phyloP scores from a whole-genome alignment of 176 grass and related monocot species.

The Raddia distichophylla region DNA sequence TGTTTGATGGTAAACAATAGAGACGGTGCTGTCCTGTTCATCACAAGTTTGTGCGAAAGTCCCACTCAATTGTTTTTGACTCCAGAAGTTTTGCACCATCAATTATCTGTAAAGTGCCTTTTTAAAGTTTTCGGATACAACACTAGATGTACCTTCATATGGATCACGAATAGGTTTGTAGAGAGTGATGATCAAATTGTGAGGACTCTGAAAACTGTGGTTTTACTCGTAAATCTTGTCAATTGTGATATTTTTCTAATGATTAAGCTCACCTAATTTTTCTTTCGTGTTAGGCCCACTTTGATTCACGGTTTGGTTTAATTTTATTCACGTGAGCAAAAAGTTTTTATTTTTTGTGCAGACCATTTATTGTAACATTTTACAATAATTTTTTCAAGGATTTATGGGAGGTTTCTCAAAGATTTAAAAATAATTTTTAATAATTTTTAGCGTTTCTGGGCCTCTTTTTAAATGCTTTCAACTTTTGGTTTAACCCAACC shows the following conservation, averaged over 20 bases:
- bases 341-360: too few relatives aligned
- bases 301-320: too few relatives aligned
- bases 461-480: too few relatives aligned
- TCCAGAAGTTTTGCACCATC: slow-evolving; percentile 41
- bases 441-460: too few relatives aligned
- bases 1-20: slow-evolving; percentile 41
- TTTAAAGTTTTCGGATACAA: slow-evolving; percentile 44
- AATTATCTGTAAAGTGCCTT: slow-evolving; percentile 58
- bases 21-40: slow-evolving; percentile 8
- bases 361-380: too few relatives aligned
- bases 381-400: too few relatives aligned
- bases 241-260: slow-evolving; percentile 11
- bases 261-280: slow-evolving; percentile 18
- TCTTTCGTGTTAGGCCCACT: neutral
- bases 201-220: slow-evolving; percentile 7
- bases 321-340: too few relatives aligned
- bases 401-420: too few relatives aligned
- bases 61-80: slow-evolving; percentile 50
- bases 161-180: slow-evolving; percentile 47
- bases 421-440: too few relatives aligned
- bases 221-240: slow-evolving; percentile 40
- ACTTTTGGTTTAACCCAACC: too few relatives aligned
- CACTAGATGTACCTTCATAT: slow-evolving; percentile 51
- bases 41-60: slow-evolving; percentile 19
- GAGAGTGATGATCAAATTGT: slow-evolving; percentile 47